phyloP scores from a whole-genome alignment of 805 yeast species.

The Lachancea quebecensis region DNA sequence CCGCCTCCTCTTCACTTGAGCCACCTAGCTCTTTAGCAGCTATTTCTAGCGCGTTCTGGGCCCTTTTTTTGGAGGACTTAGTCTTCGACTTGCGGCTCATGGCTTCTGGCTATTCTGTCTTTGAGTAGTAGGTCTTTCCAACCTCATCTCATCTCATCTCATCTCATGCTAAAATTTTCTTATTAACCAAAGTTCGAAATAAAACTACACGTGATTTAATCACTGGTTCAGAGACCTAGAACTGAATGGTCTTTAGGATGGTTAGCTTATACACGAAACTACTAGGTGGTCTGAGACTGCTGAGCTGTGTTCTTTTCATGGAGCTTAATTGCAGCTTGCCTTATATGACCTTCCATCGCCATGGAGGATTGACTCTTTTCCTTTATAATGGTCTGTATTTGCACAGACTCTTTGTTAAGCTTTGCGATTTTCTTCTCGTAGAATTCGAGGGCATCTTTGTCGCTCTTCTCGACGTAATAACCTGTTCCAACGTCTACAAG shows the following conservation, averaged over 20 bases:
- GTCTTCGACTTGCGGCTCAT: constrained; percentile 29
- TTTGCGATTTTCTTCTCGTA: constrained; percentile 70
- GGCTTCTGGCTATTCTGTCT: neutral
- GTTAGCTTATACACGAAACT: neutral
- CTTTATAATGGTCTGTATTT: constrained; percentile 65
- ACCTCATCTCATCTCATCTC: constrained; percentile 10
- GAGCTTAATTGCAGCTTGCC: constrained; percentile 22
- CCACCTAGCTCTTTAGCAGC: constrained; percentile 38
- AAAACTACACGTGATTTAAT: too few relatives aligned
- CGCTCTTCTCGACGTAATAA: constrained; percentile 77
- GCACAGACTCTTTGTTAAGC: constrained; percentile 62
- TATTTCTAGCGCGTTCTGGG: constrained; percentile 45
- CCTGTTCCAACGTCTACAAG: constrained; percentile 96
- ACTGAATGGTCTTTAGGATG: too few relatives aligned
- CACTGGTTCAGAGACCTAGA: too few relatives aligned
- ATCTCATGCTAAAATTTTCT: constrained; percentile 17
- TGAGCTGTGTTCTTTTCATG: constrained; percentile 15
- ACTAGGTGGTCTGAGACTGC: neutral
- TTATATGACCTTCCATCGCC: constrained; percentile 28
- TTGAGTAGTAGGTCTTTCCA: neutral
- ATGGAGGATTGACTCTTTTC: constrained; percentile 52
- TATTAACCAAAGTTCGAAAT: constrained; percentile 31
- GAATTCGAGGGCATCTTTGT: constrained; percentile 59
- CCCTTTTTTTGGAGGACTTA: constrained; percentile 28
- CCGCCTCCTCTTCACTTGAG: constrained; percentile 29